Conservation (phyloP, 495 filamentous ascomycete genomes). For the Xylaria bambusicola region DNA sequence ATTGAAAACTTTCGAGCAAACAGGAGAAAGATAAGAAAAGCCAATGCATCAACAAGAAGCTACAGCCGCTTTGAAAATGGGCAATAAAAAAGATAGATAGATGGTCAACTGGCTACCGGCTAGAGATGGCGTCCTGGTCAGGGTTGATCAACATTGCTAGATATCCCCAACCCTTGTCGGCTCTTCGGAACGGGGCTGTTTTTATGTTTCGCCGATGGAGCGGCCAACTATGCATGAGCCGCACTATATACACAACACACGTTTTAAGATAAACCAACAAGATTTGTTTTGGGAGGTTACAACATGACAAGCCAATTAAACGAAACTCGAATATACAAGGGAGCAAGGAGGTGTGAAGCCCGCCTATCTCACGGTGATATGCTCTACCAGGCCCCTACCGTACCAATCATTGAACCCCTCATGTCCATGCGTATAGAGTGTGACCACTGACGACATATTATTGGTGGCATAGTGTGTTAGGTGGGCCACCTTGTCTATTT, state of each 20-base stretch:
- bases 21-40: not conserved
- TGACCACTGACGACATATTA: no score
- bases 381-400: not conserved
- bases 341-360: not conserved
- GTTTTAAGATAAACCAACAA: constrained; percentile 14
- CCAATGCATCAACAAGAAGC: not conserved
- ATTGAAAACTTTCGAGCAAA: not conserved
- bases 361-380: constrained; percentile 13
- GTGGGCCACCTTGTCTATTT: constrained; percentile 8
- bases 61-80: not conserved
- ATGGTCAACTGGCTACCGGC: constrained; percentile 10
- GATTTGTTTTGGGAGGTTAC: constrained; percentile 2
- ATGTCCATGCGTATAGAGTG: constrained; percentile 1
- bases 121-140: constrained; percentile 8
- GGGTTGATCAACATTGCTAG: constrained; percentile 18
- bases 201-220: constrained; percentile 25
- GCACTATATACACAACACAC: constrained; percentile 13
- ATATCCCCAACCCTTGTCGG: constrained; percentile 20
- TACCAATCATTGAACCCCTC: constrained; percentile 1
- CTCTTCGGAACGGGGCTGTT: constrained; percentile 18
- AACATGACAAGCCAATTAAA: constrained; percentile 10
- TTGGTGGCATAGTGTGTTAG: constrained; percentile 8
- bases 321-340: not conserved
- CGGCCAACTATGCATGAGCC: constrained; percentile 7
- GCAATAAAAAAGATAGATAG: constrained; percentile 1